These are phyloP conservation scores for Cenchrus americanus DNA, from an alignment of 176 grass and related monocot genomes.

Conservation along the genomic window DNA sequence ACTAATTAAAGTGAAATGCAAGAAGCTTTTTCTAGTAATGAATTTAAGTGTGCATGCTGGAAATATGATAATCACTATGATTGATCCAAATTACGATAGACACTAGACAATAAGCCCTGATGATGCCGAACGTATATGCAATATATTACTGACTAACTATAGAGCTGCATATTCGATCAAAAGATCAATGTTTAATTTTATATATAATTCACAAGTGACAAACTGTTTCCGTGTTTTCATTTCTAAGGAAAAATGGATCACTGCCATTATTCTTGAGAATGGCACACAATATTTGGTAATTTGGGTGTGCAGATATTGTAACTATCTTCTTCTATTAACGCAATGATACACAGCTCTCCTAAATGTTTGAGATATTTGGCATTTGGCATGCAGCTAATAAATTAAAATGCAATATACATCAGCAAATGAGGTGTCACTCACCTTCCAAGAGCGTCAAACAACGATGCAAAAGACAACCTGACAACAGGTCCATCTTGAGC, in stretches of 20 bases:
- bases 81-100: conserved; percentile 21
- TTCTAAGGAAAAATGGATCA: conserved; percentile 21
- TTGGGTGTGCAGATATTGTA: not conserved
- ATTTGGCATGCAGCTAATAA: conserved; percentile 23
- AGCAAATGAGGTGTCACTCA: conserved; percentile 45
- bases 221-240: not conserved
- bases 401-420: conserved; percentile 6
- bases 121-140: conserved; percentile 4
- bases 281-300: conserved; percentile 11
- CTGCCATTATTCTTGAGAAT: conserved; percentile 3
- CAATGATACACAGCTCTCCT: no score
- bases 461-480: conserved; percentile 84
- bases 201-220: conserved; percentile 9
- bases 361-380: no score
- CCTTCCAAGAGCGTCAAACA: conserved; percentile 90
- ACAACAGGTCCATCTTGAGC: conserved; percentile 81
- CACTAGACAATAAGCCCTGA: not conserved
- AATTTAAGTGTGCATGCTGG: not conserved
- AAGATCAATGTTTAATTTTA: not conserved
- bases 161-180: not conserved
- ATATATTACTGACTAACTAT: conserved; percentile 24
- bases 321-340: no score
- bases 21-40: conserved; percentile 1
- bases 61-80: conserved; percentile 11
- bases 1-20: conserved; percentile 28